Percentiles rank a stretch among this genome's conserved stretches.
These are phyloP conservation scores for Elaphomyces granulatus DNA, from an alignment of 495 filamentous ascomycete species.

Conservation along the genomic window DNA sequence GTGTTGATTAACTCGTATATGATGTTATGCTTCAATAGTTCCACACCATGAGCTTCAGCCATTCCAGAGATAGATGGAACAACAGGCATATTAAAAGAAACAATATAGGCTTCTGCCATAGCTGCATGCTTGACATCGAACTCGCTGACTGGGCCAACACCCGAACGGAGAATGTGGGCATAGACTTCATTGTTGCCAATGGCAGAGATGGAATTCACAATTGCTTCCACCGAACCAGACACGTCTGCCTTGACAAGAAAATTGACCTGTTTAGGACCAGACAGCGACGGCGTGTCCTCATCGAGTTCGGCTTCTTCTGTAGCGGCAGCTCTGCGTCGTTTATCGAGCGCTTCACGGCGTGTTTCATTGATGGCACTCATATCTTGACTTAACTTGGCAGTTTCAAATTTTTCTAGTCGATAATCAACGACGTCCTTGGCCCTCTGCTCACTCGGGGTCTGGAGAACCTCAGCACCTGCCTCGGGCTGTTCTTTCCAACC, in stretches of 20 bases:
- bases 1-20: slow-evolving; percentile 87
- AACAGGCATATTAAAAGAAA: slow-evolving; percentile 74
- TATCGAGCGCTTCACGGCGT: slow-evolving; percentile 46
- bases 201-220: slow-evolving; percentile 53
- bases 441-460: slow-evolving; percentile 61
- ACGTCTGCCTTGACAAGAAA: slow-evolving; percentile 92
- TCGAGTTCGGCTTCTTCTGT: slow-evolving; percentile 27
- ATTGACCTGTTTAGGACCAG: slow-evolving; percentile 49
- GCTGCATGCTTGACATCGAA: slow-evolving; percentile 82
- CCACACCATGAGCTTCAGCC: slow-evolving; percentile 55
- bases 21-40: slow-evolving; percentile 72
- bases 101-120: slow-evolving; percentile 49
- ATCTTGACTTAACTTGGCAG: slow-evolving; percentile 46
- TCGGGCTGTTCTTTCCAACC: slow-evolving; percentile 85
- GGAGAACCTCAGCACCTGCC: slow-evolving; percentile 80
- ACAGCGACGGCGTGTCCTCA: slow-evolving; percentile 18
- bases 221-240: slow-evolving; percentile 81
- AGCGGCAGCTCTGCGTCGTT: slow-evolving; percentile 28
- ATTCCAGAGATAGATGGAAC: slow-evolving; percentile 51
- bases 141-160: slow-evolving; percentile 65
- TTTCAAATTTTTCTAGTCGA: slow-evolving; percentile 49
- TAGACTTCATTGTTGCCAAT: slow-evolving; percentile 74
- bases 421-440: slow-evolving; percentile 73
- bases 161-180: slow-evolving; percentile 59
- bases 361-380: slow-evolving; percentile 63